Conservation (phyloP, 1,139 yeast species). For the Suhomyces atakaporum region DNA sequence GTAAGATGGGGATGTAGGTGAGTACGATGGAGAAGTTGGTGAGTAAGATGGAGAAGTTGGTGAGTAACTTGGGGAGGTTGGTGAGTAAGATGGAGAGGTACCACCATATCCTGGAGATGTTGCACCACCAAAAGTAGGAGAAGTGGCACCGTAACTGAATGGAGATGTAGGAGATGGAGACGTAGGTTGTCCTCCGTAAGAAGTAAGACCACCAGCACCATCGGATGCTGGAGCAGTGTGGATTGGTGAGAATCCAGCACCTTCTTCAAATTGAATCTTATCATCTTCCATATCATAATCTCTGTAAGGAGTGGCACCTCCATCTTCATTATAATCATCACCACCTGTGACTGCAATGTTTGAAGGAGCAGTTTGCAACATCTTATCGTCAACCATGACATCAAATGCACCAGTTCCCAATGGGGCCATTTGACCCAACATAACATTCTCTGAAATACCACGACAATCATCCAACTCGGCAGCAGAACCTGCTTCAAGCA, state of each 20-base stretch:
- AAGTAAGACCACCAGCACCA: conserved; percentile 88
- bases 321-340: conserved; percentile 54
- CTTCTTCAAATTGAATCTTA: conserved; percentile 73
- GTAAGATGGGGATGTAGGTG: conserved; percentile 73
- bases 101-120: conserved; percentile 63
- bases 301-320: conserved; percentile 95
- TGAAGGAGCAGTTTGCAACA: conserved; percentile 68
- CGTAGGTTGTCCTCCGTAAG: conserved; percentile 74
- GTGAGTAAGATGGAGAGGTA: conserved; percentile 53
- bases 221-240: conserved; percentile 84
- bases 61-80: conserved; percentile 50
- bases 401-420: conserved; percentile 98
- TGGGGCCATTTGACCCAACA: conserved; percentile 98
- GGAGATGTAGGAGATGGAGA: conserved; percentile 59
- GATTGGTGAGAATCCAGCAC: conserved; percentile 91
- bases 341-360: conserved; percentile 43
- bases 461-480: conserved; percentile 98
- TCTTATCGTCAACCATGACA: conserved; percentile 89
- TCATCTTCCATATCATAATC: conserved; percentile 77
- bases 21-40: conserved; percentile 74
- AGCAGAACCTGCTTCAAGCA: conserved; percentile 96
- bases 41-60: conserved; percentile 58
- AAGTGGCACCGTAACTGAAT: conserved; percentile 42
- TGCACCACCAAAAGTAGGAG: conserved; percentile 61
- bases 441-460: conserved; percentile 97